Conservation (phyloP, 2,329 filamentous ascomycete species). For the Penicillium vulpinum region DNA sequence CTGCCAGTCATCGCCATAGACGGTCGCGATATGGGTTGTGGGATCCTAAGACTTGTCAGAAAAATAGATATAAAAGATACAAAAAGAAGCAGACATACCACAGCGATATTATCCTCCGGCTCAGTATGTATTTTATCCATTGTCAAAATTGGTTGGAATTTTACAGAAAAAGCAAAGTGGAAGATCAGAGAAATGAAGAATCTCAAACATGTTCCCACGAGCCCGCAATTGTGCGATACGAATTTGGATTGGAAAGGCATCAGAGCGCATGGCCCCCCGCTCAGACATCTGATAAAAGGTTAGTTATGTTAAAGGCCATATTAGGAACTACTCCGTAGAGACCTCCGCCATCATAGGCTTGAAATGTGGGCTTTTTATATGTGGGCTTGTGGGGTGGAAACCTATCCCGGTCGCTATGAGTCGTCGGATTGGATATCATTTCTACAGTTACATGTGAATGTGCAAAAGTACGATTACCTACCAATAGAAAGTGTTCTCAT, state of each 20-base stretch:
- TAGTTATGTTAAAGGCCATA: not conserved
- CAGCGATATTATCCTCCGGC: not conserved
- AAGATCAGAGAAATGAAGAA: not conserved
- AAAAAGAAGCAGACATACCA: not conserved
- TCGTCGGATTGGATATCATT: not conserved
- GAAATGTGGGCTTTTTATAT: not conserved
- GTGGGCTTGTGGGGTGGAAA: not conserved
- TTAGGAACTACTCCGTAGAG: not conserved
- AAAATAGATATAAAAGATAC: not conserved
- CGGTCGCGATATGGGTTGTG: not conserved
- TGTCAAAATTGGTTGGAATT: not conserved
- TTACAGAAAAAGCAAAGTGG: not conserved
- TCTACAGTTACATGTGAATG: not conserved
- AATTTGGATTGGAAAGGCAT: not conserved
- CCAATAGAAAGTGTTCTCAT: not conserved
- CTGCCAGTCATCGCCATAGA: constrained; percentile 12
- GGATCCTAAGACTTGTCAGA: constrained; percentile 2
- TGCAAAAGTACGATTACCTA: not conserved
- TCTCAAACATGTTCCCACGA: not conserved
- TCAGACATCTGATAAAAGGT: not conserved
- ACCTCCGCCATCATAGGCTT: not conserved
- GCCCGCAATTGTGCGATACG: too few species aligned
- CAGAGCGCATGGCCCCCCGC: not conserved
- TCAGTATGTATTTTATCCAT: not conserved
- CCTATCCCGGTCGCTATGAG: not conserved